phyloP scores from a whole-genome alignment of 2,329 filamentous ascomycete genomes.

The Myotisia sp. region DNA sequence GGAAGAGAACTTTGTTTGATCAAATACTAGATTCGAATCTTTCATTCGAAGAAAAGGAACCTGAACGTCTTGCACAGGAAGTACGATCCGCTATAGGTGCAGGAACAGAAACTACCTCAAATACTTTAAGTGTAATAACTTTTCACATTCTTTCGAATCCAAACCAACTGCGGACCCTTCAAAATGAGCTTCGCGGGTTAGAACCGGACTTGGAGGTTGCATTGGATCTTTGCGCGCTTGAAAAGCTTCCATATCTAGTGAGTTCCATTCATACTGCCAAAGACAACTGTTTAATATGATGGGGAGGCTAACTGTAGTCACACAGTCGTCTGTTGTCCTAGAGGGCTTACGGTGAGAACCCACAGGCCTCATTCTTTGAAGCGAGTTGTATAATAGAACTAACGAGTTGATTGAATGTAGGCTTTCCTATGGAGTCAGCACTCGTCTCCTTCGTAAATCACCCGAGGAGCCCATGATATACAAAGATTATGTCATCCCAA shows the following conservation, averaged over 20 bases:
- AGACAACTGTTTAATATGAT: background rate
- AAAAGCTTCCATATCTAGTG: conserved; percentile 12
- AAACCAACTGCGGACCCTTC: conserved; percentile 5
- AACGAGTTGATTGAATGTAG: background rate
- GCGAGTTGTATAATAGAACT: too few relatives aligned
- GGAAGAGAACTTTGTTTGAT: conserved; percentile 19
- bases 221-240: conserved; percentile 6
- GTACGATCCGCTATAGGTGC: conserved; percentile 20
- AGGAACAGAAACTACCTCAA: conserved; percentile 24
- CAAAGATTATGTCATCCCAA: conserved; percentile 12
- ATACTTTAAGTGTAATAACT: conserved; percentile 15
- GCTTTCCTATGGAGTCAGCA: conserved; percentile 12
- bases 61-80: conserved; percentile 22
- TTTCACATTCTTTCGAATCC: conserved; percentile 11
- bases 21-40: conserved; percentile 21
- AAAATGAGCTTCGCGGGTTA: conserved; percentile 4
- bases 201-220: conserved; percentile 1
- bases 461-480: conserved; percentile 11
- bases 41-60: conserved; percentile 24
- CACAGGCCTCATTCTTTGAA: background rate
- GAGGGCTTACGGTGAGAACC: conserved; percentile 12
- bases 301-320: background rate
- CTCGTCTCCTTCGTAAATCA: conserved; percentile 12
- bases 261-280: background rate
- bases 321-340: conserved; percentile 12